These are phyloP conservation scores for Raphanus hybrid DNA, from an alignment of 441 rosid genomes.

Conservation along the genomic window DNA sequence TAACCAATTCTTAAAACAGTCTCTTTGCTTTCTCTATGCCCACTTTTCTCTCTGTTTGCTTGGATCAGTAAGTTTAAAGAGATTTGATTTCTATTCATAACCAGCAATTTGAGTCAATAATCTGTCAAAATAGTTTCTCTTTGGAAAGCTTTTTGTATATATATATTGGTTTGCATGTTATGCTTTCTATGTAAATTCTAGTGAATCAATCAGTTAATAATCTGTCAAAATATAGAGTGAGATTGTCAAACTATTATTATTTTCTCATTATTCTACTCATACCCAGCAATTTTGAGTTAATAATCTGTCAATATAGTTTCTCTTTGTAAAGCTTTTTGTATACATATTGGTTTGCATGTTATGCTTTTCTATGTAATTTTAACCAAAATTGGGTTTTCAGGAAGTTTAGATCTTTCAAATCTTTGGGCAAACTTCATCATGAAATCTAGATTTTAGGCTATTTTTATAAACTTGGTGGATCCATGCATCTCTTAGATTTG, in stretches of 20 bases:
- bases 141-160: neutral
- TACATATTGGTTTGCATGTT: conserved; percentile 33
- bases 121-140: neutral
- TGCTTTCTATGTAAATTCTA: neutral
- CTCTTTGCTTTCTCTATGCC: conserved; percentile 21
- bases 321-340: conserved; percentile 1
- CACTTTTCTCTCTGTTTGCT: conserved; percentile 19
- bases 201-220: neutral
- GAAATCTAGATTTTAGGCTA: conserved; percentile 13
- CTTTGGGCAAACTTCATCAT: conserved; percentile 1
- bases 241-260: no score
- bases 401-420: conserved; percentile 26
- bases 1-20: neutral
- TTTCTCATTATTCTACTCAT: neutral
- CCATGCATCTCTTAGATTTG: conserved; percentile 22
- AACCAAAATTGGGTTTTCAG: neutral
- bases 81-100: conserved; percentile 11
- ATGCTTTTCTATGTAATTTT: neutral
- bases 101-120: neutral
- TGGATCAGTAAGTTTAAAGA: conserved; percentile 28
- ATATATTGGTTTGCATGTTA: conserved; percentile 32
- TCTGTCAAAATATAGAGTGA: no score
- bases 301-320: neutral
- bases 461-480: neutral
- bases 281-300: neutral